phyloP scores from a whole-genome alignment of 129 eudicot species.

The Chrysanthemum lavandulifolium region DNA sequence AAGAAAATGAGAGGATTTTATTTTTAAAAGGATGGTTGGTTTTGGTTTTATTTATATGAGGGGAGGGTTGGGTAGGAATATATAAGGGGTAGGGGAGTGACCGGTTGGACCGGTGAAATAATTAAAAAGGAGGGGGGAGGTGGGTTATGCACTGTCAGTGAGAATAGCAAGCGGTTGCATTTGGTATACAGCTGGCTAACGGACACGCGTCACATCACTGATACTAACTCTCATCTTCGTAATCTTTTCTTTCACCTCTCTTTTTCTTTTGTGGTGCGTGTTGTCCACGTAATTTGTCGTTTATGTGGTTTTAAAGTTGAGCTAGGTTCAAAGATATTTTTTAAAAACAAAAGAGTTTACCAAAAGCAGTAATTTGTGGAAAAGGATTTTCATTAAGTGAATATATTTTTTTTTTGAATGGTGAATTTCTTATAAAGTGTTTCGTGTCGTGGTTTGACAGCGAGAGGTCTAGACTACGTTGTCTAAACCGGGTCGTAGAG shows the following conservation, averaged over 20 bases:
- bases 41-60: constrained; percentile 32
- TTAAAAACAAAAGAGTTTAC: background rate
- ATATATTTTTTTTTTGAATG: too few relatives aligned
- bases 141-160: constrained; percentile 29
- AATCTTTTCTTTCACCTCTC: constrained; percentile 25
- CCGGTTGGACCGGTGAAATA: constrained; percentile 46
- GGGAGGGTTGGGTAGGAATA: constrained; percentile 7
- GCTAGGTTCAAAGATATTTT: constrained; percentile 24
- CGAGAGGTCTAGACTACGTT: too few relatives aligned
- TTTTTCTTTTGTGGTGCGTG: constrained; percentile 20
- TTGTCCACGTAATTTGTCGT: constrained; percentile 15
- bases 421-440: too few relatives aligned
- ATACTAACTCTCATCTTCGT: constrained; percentile 34
- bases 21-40: background rate
- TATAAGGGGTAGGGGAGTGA: constrained; percentile 35
- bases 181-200: constrained; percentile 77
- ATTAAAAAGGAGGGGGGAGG: constrained; percentile 28
- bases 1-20: background rate
- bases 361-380: too few relatives aligned
- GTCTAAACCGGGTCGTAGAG: too few relatives aligned
- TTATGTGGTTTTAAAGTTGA: background rate
- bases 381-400: too few relatives aligned
- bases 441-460: too few relatives aligned
- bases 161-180: constrained; percentile 57
- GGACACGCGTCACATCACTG: constrained; percentile 78